Evolutionary conservation across 495 filamentous ascomycete species (phyloP).

Genomic region (Talaromyces thailandensis): DNA sequence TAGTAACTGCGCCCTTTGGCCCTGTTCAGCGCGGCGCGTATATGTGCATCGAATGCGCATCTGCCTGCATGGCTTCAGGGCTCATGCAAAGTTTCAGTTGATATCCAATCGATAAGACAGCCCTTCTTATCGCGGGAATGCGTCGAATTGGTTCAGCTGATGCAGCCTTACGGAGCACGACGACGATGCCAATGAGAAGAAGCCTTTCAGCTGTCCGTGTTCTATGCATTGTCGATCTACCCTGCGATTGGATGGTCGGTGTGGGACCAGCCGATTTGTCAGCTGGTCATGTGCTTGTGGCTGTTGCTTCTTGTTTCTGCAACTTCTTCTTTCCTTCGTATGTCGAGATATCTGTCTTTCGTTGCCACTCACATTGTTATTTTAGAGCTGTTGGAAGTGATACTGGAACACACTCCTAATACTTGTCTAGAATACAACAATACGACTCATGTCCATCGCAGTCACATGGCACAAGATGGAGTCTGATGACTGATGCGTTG

Average conservation of each 20-base stretch:
- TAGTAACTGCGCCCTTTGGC: neutral
- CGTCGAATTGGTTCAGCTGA: neutral
- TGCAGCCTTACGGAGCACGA: neutral
- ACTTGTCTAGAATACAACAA: neutral
- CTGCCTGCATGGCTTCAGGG: neutral
- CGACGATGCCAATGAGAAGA: neutral
- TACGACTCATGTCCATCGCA: neutral
- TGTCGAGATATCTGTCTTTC: neutral
- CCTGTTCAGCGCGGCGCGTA: neutral
- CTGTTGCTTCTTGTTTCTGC: neutral
- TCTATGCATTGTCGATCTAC: neutral
- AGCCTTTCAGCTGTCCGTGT: neutral
- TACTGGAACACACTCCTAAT: neutral
- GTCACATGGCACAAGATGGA: neutral
- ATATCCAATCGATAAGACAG: neutral
- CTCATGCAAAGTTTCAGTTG: neutral
- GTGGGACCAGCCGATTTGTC: neutral
- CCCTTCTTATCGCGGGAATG: neutral
- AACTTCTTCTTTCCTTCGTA: neutral
- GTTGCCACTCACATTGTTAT: neutral
- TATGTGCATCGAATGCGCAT: neutral
- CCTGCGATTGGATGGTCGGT: neutral
- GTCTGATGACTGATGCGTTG: neutral
- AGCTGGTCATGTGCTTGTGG: slow-evolving; percentile 1
- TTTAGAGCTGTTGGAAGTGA: neutral